Evolutionary conservation across 305 asterid genomes (phyloP).

Genomic region (Fraxinus angustifolia): DNA sequence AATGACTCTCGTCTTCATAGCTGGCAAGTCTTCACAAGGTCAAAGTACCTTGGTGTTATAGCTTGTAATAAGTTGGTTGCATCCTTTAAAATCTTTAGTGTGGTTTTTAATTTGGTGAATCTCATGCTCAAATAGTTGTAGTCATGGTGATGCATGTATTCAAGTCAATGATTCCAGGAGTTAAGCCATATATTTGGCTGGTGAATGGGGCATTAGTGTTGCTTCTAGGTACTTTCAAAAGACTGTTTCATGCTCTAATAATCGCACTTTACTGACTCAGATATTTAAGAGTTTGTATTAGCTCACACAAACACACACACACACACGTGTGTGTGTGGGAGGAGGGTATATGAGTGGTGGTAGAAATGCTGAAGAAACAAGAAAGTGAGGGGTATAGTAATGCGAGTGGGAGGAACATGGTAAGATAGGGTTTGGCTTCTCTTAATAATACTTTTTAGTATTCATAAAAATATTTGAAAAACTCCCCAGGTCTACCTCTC

Average conservation of each 20-base stretch:
- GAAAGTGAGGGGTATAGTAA: background rate
- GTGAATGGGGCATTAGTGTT: slow-evolving; percentile 6
- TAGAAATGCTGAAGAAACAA: background rate
- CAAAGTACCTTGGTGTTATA: slow-evolving; percentile 11
- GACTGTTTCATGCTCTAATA: slow-evolving; percentile 11
- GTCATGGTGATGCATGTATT: slow-evolving; percentile 7
- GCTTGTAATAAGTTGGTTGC: slow-evolving; percentile 8
- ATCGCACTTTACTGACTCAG: slow-evolving; percentile 8
- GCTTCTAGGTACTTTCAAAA: background rate
- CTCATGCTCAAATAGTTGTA: slow-evolving; percentile 11
- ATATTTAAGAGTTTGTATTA: slow-evolving; percentile 4
- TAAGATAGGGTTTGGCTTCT: background rate
- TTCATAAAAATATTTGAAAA: background rate
- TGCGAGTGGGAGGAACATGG: background rate
- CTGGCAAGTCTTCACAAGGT: slow-evolving; percentile 9
- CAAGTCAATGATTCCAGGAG: slow-evolving; percentile 12
- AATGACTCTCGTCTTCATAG: background rate
- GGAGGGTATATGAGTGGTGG: slow-evolving; percentile 5
- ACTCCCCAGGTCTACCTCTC: background rate
- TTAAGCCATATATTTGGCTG: slow-evolving; percentile 14
- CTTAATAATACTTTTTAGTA: slow-evolving; percentile 2
- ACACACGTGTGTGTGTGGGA: background rate
- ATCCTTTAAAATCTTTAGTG: background rate
- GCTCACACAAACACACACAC: background rate
- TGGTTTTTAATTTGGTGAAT: slow-evolving; percentile 5